A percentile compares a stretch with the other conserved stretches of the same genome.
Evolutionary conservation across 163 green algal genomes (phyloP).

Genomic region (Smithsoniella earleae): DNA sequence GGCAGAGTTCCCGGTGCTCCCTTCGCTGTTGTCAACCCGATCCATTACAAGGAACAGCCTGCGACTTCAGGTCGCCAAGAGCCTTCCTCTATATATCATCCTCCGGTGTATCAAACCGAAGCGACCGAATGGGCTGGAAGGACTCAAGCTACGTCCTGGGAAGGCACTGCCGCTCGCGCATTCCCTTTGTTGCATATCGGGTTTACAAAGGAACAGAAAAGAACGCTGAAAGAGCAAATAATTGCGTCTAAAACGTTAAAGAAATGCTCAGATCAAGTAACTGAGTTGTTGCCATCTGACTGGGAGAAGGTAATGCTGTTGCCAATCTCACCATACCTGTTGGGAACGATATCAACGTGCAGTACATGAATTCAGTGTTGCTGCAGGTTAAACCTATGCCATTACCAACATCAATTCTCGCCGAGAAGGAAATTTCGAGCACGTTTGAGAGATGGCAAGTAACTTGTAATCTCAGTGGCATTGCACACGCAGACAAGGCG

Average conservation of each 20-base stretch:
- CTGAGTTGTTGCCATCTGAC: neutral
- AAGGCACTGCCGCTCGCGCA: neutral
- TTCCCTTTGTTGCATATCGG: slow-evolving; percentile 19
- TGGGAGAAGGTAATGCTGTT: slow-evolving; percentile 20
- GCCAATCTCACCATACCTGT: neutral
- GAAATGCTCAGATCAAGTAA: slow-evolving; percentile 30
- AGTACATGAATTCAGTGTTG: neutral
- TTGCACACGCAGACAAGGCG: neutral
- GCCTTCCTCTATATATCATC: too few relatives aligned
- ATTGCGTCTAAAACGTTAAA: slow-evolving; percentile 49
- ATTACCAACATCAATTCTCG: neutral
- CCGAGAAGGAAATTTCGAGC: neutral
- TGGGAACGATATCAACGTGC: slow-evolving; percentile 34
- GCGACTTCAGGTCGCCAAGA: too few relatives aligned
- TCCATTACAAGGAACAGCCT: too few relatives aligned
- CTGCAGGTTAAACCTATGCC: slow-evolving; percentile 19
- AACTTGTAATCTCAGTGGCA: neutral
- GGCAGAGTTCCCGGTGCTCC: too few relatives aligned
- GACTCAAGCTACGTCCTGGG: neutral
- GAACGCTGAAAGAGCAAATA: slow-evolving; percentile 61
- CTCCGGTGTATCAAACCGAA: neutral
- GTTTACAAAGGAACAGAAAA: slow-evolving; percentile 60
- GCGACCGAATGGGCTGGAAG: neutral
- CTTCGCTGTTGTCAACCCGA: too few relatives aligned
- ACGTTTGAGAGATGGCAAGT: neutral